These are phyloP conservation scores for Colletotrichum aenigma DNA, from an alignment of 2,329 filamentous ascomycete species.

Conservation along the genomic window DNA sequence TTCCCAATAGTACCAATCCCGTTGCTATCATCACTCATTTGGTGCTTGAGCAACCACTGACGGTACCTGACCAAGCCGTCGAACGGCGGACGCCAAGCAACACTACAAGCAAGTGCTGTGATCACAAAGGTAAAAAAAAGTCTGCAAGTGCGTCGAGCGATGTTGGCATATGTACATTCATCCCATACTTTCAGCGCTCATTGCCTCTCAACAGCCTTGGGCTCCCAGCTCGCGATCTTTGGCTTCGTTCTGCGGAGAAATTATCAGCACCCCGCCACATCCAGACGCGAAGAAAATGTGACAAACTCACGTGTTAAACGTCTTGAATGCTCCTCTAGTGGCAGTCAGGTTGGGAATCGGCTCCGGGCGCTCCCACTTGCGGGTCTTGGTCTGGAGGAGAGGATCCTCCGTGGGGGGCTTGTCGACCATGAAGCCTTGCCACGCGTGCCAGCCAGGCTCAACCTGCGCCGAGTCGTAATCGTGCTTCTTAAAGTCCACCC, in stretches of 20 bases:
- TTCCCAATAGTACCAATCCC: background rate
- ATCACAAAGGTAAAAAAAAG: conserved; percentile 4
- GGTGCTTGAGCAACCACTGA: background rate
- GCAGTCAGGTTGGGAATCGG: conserved; percentile 77
- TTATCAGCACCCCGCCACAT: background rate
- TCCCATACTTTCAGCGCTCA: background rate
- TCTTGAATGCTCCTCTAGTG: conserved; percentile 82
- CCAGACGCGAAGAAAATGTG: background rate
- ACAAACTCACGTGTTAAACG: conserved; percentile 89
- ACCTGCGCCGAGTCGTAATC: conserved; percentile 85
- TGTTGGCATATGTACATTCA: conserved; percentile 15
- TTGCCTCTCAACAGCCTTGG: conserved; percentile 32
- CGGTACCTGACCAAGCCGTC: background rate
- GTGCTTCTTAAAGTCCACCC: conserved; percentile 94
- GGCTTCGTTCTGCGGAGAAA: conserved; percentile 49
- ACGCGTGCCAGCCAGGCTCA: conserved; percentile 97
- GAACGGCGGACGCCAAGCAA: background rate
- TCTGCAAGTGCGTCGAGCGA: conserved; percentile 11
- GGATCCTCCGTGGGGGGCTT: conserved; percentile 81
- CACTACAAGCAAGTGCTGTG: background rate
- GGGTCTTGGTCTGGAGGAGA: conserved; percentile 67
- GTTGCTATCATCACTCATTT: background rate
- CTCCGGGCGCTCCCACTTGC: conserved; percentile 77
- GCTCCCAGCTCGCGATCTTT: conserved; percentile 60
- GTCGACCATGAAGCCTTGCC: conserved; percentile 94